A percentile compares a stretch with the other conserved stretches of the same genome.
phyloP scores from a whole-genome alignment of 106 monocot genomes.

The Allium cepa region DNA sequence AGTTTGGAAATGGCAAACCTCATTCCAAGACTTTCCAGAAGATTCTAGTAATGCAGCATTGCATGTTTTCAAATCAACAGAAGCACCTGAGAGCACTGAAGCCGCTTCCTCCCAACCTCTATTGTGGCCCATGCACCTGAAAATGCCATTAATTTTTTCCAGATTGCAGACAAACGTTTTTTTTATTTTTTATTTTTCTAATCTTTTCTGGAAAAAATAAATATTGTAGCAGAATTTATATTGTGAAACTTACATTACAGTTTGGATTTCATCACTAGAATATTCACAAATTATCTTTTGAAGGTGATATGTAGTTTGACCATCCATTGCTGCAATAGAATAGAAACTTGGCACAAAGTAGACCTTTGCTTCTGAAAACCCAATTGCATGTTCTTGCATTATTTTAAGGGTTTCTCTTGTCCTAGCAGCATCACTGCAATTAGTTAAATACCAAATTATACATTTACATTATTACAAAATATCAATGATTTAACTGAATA shows the following conservation, averaged over 20 bases:
- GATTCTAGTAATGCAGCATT: constrained; percentile 95
- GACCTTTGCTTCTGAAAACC: constrained; percentile 66
- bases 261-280: constrained; percentile 66
- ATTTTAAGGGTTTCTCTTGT: constrained; percentile 89
- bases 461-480: too few species aligned
- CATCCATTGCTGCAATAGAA: constrained; percentile 96
- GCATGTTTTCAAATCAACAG: constrained; percentile 72
- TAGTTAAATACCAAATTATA: too few species aligned
- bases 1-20: constrained; percentile 33
- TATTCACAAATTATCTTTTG: constrained; percentile 76
- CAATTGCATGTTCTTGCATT: constrained; percentile 50
- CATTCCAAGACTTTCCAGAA: constrained; percentile 77
- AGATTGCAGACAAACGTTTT: too few species aligned
- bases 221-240: too few species aligned
- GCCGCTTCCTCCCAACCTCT: constrained; percentile 99
- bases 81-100: constrained; percentile 75
- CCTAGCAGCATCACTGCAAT: constrained; percentile 74
- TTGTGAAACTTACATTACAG: constrained; percentile 61
- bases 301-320: constrained; percentile 92
- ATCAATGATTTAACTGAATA: too few species aligned
- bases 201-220: too few species aligned
- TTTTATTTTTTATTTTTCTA: too few species aligned
- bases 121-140: constrained; percentile 99
- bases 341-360: constrained; percentile 93
- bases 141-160: background rate